Evolutionary conservation across 495 filamentous ascomycete genomes (phyloP).

Genomic region (Aspergillus bertholletiae): DNA sequence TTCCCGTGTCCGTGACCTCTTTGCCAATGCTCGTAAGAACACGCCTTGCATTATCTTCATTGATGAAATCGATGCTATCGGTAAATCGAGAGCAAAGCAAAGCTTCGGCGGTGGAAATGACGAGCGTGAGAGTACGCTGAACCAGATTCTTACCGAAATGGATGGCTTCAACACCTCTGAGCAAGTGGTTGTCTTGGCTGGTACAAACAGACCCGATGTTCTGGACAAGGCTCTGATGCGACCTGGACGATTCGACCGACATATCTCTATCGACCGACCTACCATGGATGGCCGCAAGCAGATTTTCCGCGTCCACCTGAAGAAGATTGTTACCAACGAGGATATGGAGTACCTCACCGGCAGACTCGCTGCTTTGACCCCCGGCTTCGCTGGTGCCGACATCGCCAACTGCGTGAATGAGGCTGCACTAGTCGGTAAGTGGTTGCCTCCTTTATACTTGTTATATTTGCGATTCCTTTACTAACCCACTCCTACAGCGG

Average conservation of each 20-base stretch:
- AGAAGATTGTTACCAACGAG: constrained; percentile 87
- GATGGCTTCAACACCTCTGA: constrained; percentile 98
- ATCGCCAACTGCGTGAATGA: constrained; percentile 99
- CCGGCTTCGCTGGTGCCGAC: constrained; percentile 94
- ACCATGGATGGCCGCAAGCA: constrained; percentile 97
- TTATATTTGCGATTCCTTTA: not conserved
- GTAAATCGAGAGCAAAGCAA: constrained; percentile 76
- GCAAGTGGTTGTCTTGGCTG: constrained; percentile 96
- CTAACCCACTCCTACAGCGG: constrained; percentile 58
- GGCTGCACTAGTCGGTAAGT: constrained; percentile 92
- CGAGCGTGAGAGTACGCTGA: constrained; percentile 92
- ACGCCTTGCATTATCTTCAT: constrained; percentile 99
- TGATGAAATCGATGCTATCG: constrained; percentile 98
- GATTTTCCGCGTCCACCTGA: constrained; percentile 90
- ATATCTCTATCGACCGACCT: constrained; percentile 87
- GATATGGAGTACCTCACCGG: constrained; percentile 84
- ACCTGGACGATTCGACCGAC: constrained; percentile 92
- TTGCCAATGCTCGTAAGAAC: constrained; percentile 90
- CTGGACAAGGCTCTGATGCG: constrained; percentile 95
- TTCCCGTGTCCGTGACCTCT: constrained; percentile 90
- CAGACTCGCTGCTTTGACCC: constrained; percentile 84
- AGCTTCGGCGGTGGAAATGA: constrained; percentile 87
- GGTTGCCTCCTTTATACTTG: constrained; percentile 14
- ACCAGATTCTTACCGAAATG: constrained; percentile 99
- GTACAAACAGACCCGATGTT: constrained; percentile 92